A percentile compares a stretch with the other conserved stretches of the same genome.
Evolutionary conservation across 768 basidiomycete genomes (phyloP).

Genomic region (Suillus subalutaceus): DNA sequence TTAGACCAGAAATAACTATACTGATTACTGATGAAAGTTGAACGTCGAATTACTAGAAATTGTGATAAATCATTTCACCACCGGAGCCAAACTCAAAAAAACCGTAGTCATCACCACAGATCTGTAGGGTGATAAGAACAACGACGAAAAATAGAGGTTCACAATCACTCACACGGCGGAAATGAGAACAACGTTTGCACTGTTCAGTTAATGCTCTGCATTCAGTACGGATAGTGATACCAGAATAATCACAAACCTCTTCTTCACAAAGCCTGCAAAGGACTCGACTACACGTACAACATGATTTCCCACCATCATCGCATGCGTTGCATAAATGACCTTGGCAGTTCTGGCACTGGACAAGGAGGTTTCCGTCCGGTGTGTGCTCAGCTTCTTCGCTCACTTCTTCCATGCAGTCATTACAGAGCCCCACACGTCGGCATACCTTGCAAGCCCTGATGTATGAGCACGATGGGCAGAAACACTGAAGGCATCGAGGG

Average conservation of each 20-base stretch:
- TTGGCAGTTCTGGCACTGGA: neutral
- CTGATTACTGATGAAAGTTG: neutral
- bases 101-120: neutral
- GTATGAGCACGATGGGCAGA: neutral
- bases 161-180: neutral
- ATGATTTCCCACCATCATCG: too few relatives aligned
- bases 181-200: neutral
- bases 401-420: constrained; percentile 10
- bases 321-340: neutral
- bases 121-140: neutral
- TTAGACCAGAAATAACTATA: neutral
- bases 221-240: neutral
- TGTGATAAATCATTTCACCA: neutral
- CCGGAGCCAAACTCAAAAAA: neutral
- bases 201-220: neutral
- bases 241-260: neutral
- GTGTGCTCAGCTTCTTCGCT: neutral
- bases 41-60: neutral
- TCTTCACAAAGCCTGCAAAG: neutral
- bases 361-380: neutral
- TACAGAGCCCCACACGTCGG: constrained; percentile 3
- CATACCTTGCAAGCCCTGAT: neutral
- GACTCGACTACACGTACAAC: neutral
- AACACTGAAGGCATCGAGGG: neutral
- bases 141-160: neutral